Base-by-base conservation (phyloP, 2,329 filamentous ascomycete genomes). In the Penicillium corylophilum region DNA sequence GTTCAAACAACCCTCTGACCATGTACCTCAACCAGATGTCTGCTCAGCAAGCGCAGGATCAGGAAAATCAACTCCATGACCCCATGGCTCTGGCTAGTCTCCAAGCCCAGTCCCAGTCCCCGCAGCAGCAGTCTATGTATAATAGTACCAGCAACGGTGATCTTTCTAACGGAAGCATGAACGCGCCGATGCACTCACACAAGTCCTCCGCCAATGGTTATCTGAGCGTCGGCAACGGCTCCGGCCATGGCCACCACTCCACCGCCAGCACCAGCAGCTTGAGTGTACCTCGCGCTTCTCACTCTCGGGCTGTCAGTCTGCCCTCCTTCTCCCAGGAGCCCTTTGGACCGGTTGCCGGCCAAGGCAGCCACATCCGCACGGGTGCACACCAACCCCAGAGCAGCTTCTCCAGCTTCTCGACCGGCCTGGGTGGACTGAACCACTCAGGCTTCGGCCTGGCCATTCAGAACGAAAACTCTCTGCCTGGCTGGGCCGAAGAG, bases 1-100 rank as follows among this genome's bases (percentile, higher is more conserved):
- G 84, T 48, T 79, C 80, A 65, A 93, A 85, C 77, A 96, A 96
- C 71, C 93, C 93, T 0, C 74, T 97, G 70, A 96, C 92, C 22
- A 85, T 96, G 84, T 97, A 96, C 70, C 81, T 96, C 53, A 93
- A 86, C 72, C 90, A 95, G 67, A 83, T 93, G 63, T 77, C 71
- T 49, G 75, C 70, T 51, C 77, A 74, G 62, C 74, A 71, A 60
- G 82, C 83, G 15, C 87, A 89, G 58, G 88, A 92, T 60, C 88
- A 90, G 55, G 83, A 79, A 45, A 73, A 73, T 45, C 72, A 71
- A 4, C 60, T 78, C 44, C 71, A 64, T 44, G 75, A 77, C 48
- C 64, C 70, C 7, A 70, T 78, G 59, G 62, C 70, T 23, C 67
- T 76, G 48, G 68, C 70, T 12, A 64, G 71, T 39, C 62, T 78